Evolutionary conservation across 768 basidiomycete species (phyloP), one percentile per base, ranked within the genome.

Genomic region (Infundibulicybe gibba): DNA sequence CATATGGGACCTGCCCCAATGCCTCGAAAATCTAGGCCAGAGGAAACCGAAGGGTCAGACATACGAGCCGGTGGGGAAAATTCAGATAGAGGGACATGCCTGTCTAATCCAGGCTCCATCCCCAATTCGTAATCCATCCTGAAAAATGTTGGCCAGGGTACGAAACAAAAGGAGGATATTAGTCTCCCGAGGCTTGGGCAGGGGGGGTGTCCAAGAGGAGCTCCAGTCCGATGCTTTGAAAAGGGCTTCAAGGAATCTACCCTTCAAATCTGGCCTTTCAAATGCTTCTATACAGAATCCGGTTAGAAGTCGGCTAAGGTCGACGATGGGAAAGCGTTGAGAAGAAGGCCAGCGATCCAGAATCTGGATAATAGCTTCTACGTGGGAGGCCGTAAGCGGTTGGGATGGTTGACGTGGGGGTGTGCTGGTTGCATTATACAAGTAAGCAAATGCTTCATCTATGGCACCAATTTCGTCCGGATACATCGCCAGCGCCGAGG

Each of bases 131-230:
- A 69, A 61, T 14, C 70, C 74, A 3, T 83, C 83, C 54, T 84
- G 78, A 59, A 94, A 83, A 31, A 76, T 67, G 63, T 99, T 99
- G 20, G 89, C 82, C 32, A 97, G 55, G 0, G 82, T 85, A 31
- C 94, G 78, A 41, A 97, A 69, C 2, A 87, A 71, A 19, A 99
- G 74, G 49, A 95, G 70, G 1, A 85, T 74, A 58, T 97, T 97
- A 14, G 86, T 95, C 61, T 97, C 94, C 47, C 84, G 72, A 6
- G 81, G 63, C 65, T 92, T 97, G 3, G 72, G 62, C 32, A 86
- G 61, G 0, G 84, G 73, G n/a, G 64, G 61, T 21, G 69, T 57
- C 77, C 81, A 81, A 1, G 79, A 71, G 25, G 70, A 43, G 60
- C 50, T 60, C 84, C 87, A 90, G 42, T 86, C 84, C 2, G 84